Evolutionary conservation across 1,284 basidiomycete genomes (phyloP), one percentile per base, ranked within the genome.

Genomic region (Microbotryum silenes-acaulis): DNA sequence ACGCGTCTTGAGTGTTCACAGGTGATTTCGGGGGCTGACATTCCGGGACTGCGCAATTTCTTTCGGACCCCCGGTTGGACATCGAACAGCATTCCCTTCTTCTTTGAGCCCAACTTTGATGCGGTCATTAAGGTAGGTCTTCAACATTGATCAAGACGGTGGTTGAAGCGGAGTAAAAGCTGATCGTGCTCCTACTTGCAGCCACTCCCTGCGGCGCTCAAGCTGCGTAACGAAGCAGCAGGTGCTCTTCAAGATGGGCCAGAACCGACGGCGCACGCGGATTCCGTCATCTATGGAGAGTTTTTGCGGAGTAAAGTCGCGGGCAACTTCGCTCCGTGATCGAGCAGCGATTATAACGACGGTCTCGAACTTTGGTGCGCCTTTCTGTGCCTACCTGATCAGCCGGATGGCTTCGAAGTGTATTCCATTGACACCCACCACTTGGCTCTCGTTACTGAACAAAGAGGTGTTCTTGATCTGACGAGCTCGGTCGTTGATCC

Each of bases 91-190:
- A 80, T 90, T 44, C 89, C 88, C 0, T 90, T 90, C 75, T 90
- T 90, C 78, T 90, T 87, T 67, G 89, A 91, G 72, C 88, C 88
- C 0, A 88, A 87, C 67, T 88, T 88, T 70, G 77, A 82, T 60
- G 85, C 87, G 0, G 63, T 78, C 2, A 76, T 90, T 54, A 75
- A 80, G 62, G 51, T 53, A n/a, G 10, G 51, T 23, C 86, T 88
- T 3, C 76, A 89, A 3, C 76, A 78, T 18, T 82, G 82, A 20
- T 82, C 81, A 1, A 68, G 80, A 18, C 79, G 83, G 33, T 71
- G 81, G 20, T 79, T 80, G 66, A 74, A 25, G 77, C 67, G 71
- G 56, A 47, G 48, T 73, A 51, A 27, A 31, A 52, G 6, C 20
- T n/a, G 29, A 54, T 33, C 47, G 49, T 16, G 37, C 46, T 6